A percentile compares a stretch with the other conserved stretches of the same genome.
Conservation (phyloP, 345 rosid genomes). For the Schrenkiella parvula region DNA sequence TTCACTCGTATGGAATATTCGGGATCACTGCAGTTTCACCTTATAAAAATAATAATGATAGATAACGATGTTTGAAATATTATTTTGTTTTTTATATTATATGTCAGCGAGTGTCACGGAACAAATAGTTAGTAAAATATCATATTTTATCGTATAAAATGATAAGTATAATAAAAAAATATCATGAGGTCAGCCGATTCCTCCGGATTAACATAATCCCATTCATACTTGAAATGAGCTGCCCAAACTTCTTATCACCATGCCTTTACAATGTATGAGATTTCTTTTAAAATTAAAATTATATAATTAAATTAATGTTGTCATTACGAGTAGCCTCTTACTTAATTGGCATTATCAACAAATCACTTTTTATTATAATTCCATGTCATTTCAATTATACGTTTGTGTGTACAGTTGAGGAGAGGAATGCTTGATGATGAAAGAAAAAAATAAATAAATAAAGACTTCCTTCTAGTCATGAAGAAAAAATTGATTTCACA, state of each 20-base stretch:
- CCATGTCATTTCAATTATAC: background rate
- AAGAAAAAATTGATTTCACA: background rate
- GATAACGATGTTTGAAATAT: background rate
- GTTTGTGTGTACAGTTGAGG: constrained; percentile 6
- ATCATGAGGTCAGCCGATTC: constrained; percentile 7
- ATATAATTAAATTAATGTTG: background rate
- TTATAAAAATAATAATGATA: background rate
- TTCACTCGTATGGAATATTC: background rate
- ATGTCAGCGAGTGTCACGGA: constrained; percentile 3
- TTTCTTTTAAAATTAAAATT: background rate
- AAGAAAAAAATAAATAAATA: background rate
- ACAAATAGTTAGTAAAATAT: background rate
- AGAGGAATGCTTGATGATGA: constrained; percentile 2
- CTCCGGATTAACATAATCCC: constrained; percentile 8
- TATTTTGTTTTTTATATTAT: background rate
- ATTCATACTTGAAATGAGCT: constrained; percentile 23
- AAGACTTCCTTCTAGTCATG: background rate
- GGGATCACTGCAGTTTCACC: background rate
- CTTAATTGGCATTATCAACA: background rate
- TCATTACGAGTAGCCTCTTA: background rate
- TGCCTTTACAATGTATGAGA: background rate
- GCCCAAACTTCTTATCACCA: background rate
- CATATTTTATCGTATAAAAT: no score
- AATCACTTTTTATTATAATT: background rate
- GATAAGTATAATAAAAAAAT: no score